A percentile compares a stretch with the other conserved stretches of the same genome.
These are phyloP conservation scores for Boletus tomentosulus DNA, from an alignment of 768 basidiomycete species.

Conservation along the genomic window DNA sequence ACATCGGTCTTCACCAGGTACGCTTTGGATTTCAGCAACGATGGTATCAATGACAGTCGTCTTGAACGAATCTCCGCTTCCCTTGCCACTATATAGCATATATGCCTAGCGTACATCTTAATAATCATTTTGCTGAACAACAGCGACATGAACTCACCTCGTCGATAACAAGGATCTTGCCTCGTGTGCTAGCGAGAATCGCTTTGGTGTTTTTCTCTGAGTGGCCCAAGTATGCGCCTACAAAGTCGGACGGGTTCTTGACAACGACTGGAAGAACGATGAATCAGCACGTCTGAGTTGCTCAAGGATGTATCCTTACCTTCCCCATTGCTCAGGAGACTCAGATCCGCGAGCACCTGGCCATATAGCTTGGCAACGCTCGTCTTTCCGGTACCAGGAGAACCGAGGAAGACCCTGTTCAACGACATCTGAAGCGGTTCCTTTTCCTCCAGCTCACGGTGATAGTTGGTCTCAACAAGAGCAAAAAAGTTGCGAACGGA, in stretches of 20 bases:
- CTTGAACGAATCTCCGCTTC: conserved; percentile 48
- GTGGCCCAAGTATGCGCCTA: conserved; percentile 54
- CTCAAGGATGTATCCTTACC: conserved; percentile 34
- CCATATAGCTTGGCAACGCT: conserved; percentile 67
- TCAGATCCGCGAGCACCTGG: conserved; percentile 54
- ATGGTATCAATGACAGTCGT: conserved; percentile 71
- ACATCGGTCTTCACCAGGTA: conserved; percentile 66
- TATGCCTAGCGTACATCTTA: neutral
- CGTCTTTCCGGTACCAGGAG: conserved; percentile 71
- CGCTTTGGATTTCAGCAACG: conserved; percentile 68
- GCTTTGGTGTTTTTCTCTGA: conserved; percentile 64
- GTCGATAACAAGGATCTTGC: conserved; percentile 69
- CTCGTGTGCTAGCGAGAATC: conserved; percentile 53
- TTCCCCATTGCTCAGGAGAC: conserved; percentile 70
- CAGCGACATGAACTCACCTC: conserved; percentile 41
- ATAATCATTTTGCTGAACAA: neutral
- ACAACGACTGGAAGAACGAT: conserved; percentile 43
- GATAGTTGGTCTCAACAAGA: conserved; percentile 50
- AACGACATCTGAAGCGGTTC: conserved; percentile 51
- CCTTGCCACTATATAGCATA: conserved; percentile 52
- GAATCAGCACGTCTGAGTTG: neutral
- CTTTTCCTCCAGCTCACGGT: conserved; percentile 54
- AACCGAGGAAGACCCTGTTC: conserved; percentile 63
- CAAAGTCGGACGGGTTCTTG: conserved; percentile 67
- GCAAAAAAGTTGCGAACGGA: conserved; percentile 45